phyloP scores from a whole-genome alignment of 2,329 filamentous ascomycete genomes.

The Colletotrichum sansevieriae region DNA sequence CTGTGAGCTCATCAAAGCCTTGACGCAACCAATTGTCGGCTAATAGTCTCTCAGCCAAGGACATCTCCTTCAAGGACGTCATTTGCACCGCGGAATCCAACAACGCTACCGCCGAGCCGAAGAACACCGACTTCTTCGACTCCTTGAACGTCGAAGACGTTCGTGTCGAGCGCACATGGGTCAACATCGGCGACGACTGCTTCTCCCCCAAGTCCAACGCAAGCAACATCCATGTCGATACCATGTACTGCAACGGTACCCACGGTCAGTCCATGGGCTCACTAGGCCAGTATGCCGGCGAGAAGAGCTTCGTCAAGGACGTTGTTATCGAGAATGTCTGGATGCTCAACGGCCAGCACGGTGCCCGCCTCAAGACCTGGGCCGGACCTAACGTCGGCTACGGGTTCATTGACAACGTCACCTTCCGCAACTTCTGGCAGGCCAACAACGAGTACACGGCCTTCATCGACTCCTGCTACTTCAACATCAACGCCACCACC shows the following conservation, averaged over 20 bases:
- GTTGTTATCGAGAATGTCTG: slow-evolving; percentile 71
- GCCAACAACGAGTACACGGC: slow-evolving; percentile 74
- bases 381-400: slow-evolving; percentile 65
- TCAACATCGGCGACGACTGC: slow-evolving; percentile 76
- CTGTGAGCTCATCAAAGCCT: slow-evolving; percentile 49
- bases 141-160: slow-evolving; percentile 43
- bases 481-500: slow-evolving; percentile 70
- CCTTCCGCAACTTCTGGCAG: slow-evolving; percentile 68
- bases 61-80: slow-evolving; percentile 66
- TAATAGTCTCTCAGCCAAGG: slow-evolving; percentile 50
- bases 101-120: slow-evolving; percentile 70
- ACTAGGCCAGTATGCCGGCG: slow-evolving; percentile 69
- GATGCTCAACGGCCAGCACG: slow-evolving; percentile 64
- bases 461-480: slow-evolving; percentile 61
- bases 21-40: background rate
- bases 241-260: slow-evolving; percentile 69
- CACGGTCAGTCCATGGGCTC: slow-evolving; percentile 74
- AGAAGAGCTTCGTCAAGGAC: slow-evolving; percentile 51
- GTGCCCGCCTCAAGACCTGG: slow-evolving; percentile 76
- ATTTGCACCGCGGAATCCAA: slow-evolving; percentile 67
- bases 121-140: slow-evolving; percentile 69
- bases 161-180: slow-evolving; percentile 41
- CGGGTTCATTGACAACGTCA: slow-evolving; percentile 72
- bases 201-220: slow-evolving; percentile 75
- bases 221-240: slow-evolving; percentile 70